Base-by-base conservation (phyloP, 1,284 basidiomycete species). In the Microbotryum lychnidis-dioicae region DNA sequence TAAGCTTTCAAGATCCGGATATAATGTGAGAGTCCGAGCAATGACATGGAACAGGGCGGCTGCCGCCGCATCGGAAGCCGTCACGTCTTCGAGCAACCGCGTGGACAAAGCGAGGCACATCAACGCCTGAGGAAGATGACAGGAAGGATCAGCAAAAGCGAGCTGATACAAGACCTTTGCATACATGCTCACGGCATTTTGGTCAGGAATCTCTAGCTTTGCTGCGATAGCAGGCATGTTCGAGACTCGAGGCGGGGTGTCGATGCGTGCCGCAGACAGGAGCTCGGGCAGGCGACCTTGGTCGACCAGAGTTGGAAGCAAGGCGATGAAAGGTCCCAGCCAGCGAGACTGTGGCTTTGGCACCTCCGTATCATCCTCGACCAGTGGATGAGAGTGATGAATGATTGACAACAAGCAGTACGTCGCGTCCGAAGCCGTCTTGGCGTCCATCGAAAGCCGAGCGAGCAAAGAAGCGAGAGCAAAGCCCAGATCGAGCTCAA, bases 401-500 rank as follows among this genome's bases (percentile, higher is more conserved):
- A 58, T 29, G 33, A 53, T 47, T 29, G 47, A 48, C 31, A 58
- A 33, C 2, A 58, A 42, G 2, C 23, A 12, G 29, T 42, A 18
- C 44, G 45, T 31, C 5, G 31, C 57, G 12, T 33, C 25, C 76
- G 57, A 42, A 14, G 14, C 16, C 60, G 54, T 18, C 47, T 61
- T 42, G 52, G 52, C 20, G 53, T 54, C 21, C 21, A 47, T 5
- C 20, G 53, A 29, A 37, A n/a, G 31, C 72, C 91, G 91, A 80
- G 90, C 89, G 59, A 93, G 82, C 65, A 89, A 82, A 0, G 87
- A 80, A 1, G 89, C 84, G 16, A 93, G 77, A 7, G 87, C 85
- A 74, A 92, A 89, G 16, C 86, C 87, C 74, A 90, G 87, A 73
- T 80, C 86, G 1, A 82, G 80, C 48, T 87, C 85, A 76, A 91